Evolutionary conservation across 2,329 filamentous ascomycete genomes (phyloP).

Genomic region (Cladophialophora immunda): DNA sequence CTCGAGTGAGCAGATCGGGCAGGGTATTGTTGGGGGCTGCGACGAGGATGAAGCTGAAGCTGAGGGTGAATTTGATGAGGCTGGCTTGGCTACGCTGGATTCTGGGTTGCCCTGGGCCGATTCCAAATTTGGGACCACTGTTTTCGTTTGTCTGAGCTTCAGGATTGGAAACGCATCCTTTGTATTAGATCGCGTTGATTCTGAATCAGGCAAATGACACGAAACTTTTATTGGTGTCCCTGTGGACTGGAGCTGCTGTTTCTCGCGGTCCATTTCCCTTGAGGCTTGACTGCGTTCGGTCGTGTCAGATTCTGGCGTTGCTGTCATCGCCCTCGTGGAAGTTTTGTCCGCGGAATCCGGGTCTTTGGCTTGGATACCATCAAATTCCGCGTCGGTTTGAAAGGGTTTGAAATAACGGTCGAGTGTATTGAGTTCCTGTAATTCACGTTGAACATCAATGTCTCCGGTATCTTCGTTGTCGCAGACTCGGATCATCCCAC

Average conservation of each 20-base stretch:
- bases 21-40: conserved; percentile 45
- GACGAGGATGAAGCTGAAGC: neutral
- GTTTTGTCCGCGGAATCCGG: neutral
- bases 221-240: neutral
- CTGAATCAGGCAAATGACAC: neutral
- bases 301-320: conserved; percentile 13
- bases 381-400: conserved; percentile 17
- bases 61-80: neutral
- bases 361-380: neutral
- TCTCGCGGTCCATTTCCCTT: neutral
- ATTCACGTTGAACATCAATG: conserved; percentile 67
- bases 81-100: neutral
- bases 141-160: neutral
- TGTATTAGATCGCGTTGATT: neutral
- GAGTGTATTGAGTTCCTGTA: conserved; percentile 70
- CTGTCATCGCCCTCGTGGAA: neutral
- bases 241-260: neutral
- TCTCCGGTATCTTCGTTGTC: conserved; percentile 72
- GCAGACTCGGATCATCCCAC: conserved; percentile 76
- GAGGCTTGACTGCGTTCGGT: neutral
- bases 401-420: conserved; percentile 38
- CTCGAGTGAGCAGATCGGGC: conserved; percentile 73
- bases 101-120: neutral
- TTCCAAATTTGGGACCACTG: neutral
- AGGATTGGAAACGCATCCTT: neutral